Evolutionary conservation across 2,329 filamentous ascomycete genomes (phyloP).

Genomic region (Blastomyces emzantsi): DNA sequence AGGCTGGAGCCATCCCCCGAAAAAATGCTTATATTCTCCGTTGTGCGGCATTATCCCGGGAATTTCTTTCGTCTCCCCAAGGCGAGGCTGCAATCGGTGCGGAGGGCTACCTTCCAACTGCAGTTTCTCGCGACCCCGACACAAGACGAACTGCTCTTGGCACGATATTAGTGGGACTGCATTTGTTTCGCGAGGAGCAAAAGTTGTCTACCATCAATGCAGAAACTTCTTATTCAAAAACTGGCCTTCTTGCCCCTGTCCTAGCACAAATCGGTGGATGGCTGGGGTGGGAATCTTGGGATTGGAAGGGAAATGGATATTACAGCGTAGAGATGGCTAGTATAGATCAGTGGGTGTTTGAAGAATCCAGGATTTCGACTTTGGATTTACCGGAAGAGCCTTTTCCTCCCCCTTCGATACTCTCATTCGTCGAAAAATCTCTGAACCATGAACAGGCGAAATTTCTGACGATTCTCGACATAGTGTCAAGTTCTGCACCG

Average conservation of each 20-base stretch:
- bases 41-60: slow-evolving; percentile 50
- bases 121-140: slow-evolving; percentile 43
- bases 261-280: slow-evolving; percentile 73
- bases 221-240: slow-evolving; percentile 39
- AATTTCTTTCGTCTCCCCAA: slow-evolving; percentile 54
- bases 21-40: slow-evolving; percentile 38
- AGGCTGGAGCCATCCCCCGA: slow-evolving; percentile 20
- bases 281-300: slow-evolving; percentile 65
- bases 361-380: slow-evolving; percentile 41
- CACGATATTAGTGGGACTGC: slow-evolving; percentile 63
- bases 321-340: slow-evolving; percentile 54
- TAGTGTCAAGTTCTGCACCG: slow-evolving; percentile 32
- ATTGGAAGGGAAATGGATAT: slow-evolving; percentile 42
- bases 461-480: slow-evolving; percentile 45
- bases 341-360: slow-evolving; percentile 47
- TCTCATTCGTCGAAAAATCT: slow-evolving; percentile 45
- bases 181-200: slow-evolving; percentile 80
- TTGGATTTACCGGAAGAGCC: slow-evolving; percentile 42
- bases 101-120: slow-evolving; percentile 59
- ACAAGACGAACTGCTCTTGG: slow-evolving; percentile 56
- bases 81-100: slow-evolving; percentile 48
- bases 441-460: slow-evolving; percentile 26
- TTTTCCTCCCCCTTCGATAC: slow-evolving; percentile 51
- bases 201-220: slow-evolving; percentile 60
- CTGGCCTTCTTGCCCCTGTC: slow-evolving; percentile 56